Percentiles rank a stretch among this genome's conserved stretches.
phyloP scores from a whole-genome alignment of 1,139 yeast genomes.

The Magnusiomyces fungicola region DNA sequence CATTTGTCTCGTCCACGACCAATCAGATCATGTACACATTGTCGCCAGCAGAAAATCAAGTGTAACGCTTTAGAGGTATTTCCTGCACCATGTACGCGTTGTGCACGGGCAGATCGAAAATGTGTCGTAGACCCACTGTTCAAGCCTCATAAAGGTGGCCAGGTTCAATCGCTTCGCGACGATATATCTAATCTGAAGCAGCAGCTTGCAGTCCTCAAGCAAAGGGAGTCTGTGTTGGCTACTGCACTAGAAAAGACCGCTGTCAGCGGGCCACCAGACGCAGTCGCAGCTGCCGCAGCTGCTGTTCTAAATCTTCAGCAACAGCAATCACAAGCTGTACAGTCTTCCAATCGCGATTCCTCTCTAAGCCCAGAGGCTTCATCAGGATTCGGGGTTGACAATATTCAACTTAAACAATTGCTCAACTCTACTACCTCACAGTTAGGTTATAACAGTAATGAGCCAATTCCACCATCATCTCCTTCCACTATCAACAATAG shows the following conservation, averaged over 20 bases:
- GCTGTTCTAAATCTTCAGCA: slow-evolving; percentile 2
- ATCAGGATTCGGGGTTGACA: not conserved
- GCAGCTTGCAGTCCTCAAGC: slow-evolving; percentile 66
- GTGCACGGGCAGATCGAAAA: slow-evolving; percentile 67
- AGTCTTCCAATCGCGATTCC: not conserved
- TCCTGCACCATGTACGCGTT: slow-evolving; percentile 77
- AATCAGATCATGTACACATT: slow-evolving; percentile 87
- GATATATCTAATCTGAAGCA: slow-evolving; percentile 78
- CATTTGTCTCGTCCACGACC: slow-evolving; percentile 41
- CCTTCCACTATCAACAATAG: not conserved
- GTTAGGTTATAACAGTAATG: not conserved
- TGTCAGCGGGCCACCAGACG: slow-evolving; percentile 15
- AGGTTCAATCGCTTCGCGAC: slow-evolving; percentile 72
- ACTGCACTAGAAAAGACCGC: slow-evolving; percentile 21
- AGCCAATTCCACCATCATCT: not conserved
- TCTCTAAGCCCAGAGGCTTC: too few species aligned
- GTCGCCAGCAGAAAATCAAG: slow-evolving; percentile 89
- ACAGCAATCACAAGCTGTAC: not conserved
- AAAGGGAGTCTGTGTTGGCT: slow-evolving; percentile 38
- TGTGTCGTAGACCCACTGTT: slow-evolving; percentile 91
- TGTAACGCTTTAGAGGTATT: slow-evolving; percentile 84
- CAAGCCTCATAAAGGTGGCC: slow-evolving; percentile 87
- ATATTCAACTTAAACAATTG: not conserved
- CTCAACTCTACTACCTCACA: not conserved
- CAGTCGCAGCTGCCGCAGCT: slow-evolving; percentile 4